Evolutionary conservation across 768 basidiomycete genomes (phyloP), one percentile per base, ranked within the genome.

Genomic region (Phanerochaete sordida): DNA sequence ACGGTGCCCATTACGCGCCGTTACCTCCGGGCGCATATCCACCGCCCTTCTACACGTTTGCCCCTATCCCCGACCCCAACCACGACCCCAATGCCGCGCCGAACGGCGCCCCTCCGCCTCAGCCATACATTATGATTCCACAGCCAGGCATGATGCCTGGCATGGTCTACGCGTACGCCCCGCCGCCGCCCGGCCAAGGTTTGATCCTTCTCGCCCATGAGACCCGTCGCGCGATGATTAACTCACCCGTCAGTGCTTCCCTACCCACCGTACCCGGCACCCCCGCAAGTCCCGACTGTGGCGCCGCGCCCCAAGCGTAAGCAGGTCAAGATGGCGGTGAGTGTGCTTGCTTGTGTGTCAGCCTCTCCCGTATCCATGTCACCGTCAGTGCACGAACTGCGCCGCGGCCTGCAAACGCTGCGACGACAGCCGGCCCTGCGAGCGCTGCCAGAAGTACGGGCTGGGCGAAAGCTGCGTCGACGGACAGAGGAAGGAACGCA

Each of bases 381-480:
- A 39, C 19, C 24, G 13, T 19, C 48, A 81, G 80, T 84, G 82
- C 65, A 84, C 83, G 0, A 84, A 84, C 61, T 84, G 82, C 62
- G 83, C 83, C 12, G 74, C 75, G 24, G 82, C 82, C 9, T 84
- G 82, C 68, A 84, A 84, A 68, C 78, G 82, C 23, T 84, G 82
- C 52, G 82, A 84, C 64, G 82, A 84, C 35, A 72, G 73, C 5
- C 81, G 86, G 46, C 86, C 86, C 1, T 88, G 86, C 70, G 80
- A 82, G 56, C 79, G 86, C 28, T 88, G 86, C 64, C 67, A 80
- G 61, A 87, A 86, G 69, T 87, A 86, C 65, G 84, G 84, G 2
- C 75, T 86, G 33, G 77, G 79, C 13, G 76, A 80, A 27, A 71
- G 76, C n/a, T 88, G 86, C 63, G 64, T 79, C 2, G 85, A 88